Evolutionary conservation across 192 early-diverging fungal species (phyloP), one percentile per base, ranked within the genome.

Genomic region (Backusella liffmaniae): DNA sequence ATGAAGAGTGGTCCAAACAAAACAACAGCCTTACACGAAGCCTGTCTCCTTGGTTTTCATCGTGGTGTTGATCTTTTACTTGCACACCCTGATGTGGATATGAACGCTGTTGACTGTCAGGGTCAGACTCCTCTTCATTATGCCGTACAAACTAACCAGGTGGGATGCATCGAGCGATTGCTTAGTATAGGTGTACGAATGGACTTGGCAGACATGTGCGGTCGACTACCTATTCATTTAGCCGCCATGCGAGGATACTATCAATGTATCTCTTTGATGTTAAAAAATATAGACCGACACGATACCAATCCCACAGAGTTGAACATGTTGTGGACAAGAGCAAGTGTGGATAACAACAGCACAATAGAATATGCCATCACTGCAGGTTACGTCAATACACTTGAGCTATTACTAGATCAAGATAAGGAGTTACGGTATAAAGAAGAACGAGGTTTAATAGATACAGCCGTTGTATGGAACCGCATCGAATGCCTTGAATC

Each of bases 391-490:
- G 23, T 29, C 6, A 26, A n/a, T 39, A 67, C 72, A 15, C 49
- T 78, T 30, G 39, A 51, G 16, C 36, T 66, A 16, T 46, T 78
- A 16, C 39, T 73, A 26, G 65, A 70, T 23, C 21, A 67, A 18
- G 62, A 72, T 26, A 32, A 41, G 30, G 41, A 56, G 13, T 62
- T 62, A 62, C 56, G 56, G 56, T 62, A 62, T 29, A 62, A 13
- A 62, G 56, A 62, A 23, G 34, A 51, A 8, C 23, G 41, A n/a
- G 35, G 32, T 53, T 67, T 73, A 29, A 23, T 81, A 1, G 35
- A 74, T 36, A 29, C 36, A 44, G 73, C 79, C 15, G 56, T 81
- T 23, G 37, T 71, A 9, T 81, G 79, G 79, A 81, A 81, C 42
- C 59, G 76, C 9, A 69, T 81, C n/a, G 75, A 77, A 23, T 76